These are phyloP conservation scores for Voacanga thouarsii DNA, from an alignment of 257 asterid species.

Conservation along the genomic window DNA sequence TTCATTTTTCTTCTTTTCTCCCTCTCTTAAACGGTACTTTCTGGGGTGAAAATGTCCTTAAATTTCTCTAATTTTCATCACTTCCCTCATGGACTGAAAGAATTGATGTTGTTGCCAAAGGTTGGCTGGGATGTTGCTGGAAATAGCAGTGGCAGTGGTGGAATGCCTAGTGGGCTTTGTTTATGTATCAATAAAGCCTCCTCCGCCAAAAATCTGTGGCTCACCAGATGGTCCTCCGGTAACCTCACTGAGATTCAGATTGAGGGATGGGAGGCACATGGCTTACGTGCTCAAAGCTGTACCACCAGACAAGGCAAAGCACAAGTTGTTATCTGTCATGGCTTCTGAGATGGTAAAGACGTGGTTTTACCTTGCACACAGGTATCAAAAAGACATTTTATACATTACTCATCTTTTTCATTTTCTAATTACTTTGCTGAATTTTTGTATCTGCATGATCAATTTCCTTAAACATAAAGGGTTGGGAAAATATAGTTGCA, in stretches of 20 bases:
- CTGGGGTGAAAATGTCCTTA: too few relatives aligned
- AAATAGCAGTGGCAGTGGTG: background rate
- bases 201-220: slow-evolving; percentile 1
- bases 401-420: too few relatives aligned
- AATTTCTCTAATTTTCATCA: background rate
- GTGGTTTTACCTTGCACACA: background rate
- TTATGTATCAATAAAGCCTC: background rate
- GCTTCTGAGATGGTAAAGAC: slow-evolving; percentile 3
- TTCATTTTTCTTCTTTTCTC: too few relatives aligned
- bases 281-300: slow-evolving; percentile 1
- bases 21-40: too few relatives aligned
- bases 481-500: too few relatives aligned
- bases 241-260: background rate
- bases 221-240: background rate
- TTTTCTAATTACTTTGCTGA: too few relatives aligned
- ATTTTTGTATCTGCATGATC: too few relatives aligned
- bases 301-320: background rate
- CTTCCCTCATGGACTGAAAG: background rate
- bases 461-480: too few relatives aligned
- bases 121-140: background rate
- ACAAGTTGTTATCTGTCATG: slow-evolving; percentile 5
- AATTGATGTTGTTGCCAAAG: background rate
- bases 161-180: background rate
- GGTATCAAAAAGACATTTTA: background rate
- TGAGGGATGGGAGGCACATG: slow-evolving; percentile 4